These are phyloP conservation scores for Obba rivulosa DNA, from an alignment of 768 basidiomycete species.

Conservation along the genomic window DNA sequence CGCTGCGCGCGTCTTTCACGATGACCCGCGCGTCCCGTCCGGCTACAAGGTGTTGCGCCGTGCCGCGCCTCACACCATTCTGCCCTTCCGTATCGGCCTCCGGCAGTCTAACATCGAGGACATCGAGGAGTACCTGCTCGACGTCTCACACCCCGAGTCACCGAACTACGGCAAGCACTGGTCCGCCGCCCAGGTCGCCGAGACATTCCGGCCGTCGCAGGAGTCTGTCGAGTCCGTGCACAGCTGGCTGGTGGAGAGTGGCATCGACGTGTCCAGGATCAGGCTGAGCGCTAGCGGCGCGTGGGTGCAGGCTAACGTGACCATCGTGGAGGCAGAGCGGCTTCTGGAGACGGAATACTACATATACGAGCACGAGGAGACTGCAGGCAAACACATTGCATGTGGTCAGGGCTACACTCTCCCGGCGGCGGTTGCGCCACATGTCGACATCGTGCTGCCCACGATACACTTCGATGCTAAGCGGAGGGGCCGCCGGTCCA, in stretches of 20 bases:
- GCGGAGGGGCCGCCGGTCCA: conserved; percentile 23
- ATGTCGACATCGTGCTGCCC: conserved; percentile 64
- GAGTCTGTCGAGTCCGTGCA: conserved; percentile 37
- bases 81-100: conserved; percentile 48
- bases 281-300: conserved; percentile 35
- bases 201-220: conserved; percentile 38
- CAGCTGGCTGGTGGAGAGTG: conserved; percentile 31
- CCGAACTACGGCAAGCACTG: conserved; percentile 47
- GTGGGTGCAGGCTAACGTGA: conserved; percentile 39
- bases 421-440: conserved; percentile 47
- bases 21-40: conserved; percentile 6
- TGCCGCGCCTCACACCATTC: conserved; percentile 26
- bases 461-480: conserved; percentile 60
- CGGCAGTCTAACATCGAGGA: conserved; percentile 39
- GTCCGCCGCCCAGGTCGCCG: conserved; percentile 36
- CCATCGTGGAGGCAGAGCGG: conserved; percentile 38
- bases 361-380: conserved; percentile 32
- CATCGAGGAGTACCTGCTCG: conserved; percentile 39
- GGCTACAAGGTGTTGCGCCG: conserved; percentile 37
- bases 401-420: conserved; percentile 59
- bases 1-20: conserved; percentile 8
- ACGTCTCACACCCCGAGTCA: conserved; percentile 46
- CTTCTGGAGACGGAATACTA: conserved; percentile 39
- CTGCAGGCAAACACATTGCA: conserved; percentile 49
- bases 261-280: conserved; percentile 4